Percentiles rank a stretch among this genome's conserved stretches.
These are phyloP conservation scores for Cryphonectria nitschkei DNA, from an alignment of 2,329 filamentous ascomycete genomes.

Conservation along the genomic window DNA sequence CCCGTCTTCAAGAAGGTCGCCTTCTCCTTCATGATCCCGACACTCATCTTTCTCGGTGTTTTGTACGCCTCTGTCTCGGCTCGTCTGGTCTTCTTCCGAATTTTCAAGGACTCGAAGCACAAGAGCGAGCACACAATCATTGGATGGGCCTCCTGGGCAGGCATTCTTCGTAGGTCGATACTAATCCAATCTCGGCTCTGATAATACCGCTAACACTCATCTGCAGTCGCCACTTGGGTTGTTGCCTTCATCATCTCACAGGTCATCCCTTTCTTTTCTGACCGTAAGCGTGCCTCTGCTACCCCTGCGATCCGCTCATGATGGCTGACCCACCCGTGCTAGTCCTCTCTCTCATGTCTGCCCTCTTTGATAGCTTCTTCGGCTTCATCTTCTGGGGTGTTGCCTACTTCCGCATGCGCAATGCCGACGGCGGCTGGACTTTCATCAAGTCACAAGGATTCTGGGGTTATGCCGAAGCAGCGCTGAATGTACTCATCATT, in stretches of 20 bases:
- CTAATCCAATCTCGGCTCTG: neutral
- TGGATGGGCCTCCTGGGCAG: conserved; percentile 80
- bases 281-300: conserved; percentile 53
- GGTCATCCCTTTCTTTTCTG: conserved; percentile 91
- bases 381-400: conserved; percentile 96
- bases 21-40: conserved; percentile 95
- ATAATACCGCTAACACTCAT: conserved; percentile 18
- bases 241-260: conserved; percentile 90
- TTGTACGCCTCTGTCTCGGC: conserved; percentile 89
- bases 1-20: conserved; percentile 83
- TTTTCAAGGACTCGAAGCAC: conserved; percentile 80
- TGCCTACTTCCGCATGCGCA: conserved; percentile 77
- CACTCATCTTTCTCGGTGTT: conserved; percentile 88
- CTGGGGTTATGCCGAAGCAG: conserved; percentile 55
- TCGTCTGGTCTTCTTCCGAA: conserved; percentile 88
- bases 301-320: conserved; percentile 31
- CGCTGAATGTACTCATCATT: conserved; percentile 75
- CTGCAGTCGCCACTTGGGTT: conserved; percentile 70
- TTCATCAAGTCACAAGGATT: conserved; percentile 58
- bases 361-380: conserved; percentile 89
- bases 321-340: conserved; percentile 19
- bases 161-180: conserved; percentile 61
- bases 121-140: conserved; percentile 78
- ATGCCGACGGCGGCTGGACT: conserved; percentile 60
- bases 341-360: conserved; percentile 77